A percentile compares a stretch with the other conserved stretches of the same genome.
Evolutionary conservation across 306 rosid species (phyloP).

Genomic region (Dryas alaskensis): DNA sequence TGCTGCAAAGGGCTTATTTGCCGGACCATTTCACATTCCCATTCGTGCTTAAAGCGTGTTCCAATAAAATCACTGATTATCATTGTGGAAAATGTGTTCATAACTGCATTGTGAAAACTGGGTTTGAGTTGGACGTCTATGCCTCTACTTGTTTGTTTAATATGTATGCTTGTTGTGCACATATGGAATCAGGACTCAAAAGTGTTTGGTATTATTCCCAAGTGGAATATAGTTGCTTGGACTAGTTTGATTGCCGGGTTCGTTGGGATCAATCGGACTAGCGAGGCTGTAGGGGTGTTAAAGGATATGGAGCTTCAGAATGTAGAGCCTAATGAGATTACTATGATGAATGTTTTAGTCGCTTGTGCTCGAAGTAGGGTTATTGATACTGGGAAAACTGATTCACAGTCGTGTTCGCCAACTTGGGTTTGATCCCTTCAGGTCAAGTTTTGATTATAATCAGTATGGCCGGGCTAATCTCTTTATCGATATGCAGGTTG

Average conservation of each 20-base stretch:
- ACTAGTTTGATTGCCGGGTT: slow-evolving; percentile 66
- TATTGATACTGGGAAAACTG: slow-evolving; percentile 51
- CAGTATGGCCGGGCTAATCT: slow-evolving; percentile 41
- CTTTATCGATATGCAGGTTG: slow-evolving; percentile 38
- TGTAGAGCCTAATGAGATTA: slow-evolving; percentile 67
- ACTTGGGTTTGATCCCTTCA: slow-evolving; percentile 64
- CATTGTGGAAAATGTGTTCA: slow-evolving; percentile 56
- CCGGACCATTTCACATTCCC: slow-evolving; percentile 78
- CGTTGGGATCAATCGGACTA: slow-evolving; percentile 32
- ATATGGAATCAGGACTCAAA: slow-evolving; percentile 36
- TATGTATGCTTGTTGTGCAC: slow-evolving; percentile 51
- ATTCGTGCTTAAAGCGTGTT: slow-evolving; percentile 64
- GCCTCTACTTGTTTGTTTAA: slow-evolving; percentile 55
- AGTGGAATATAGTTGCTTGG: slow-evolving; percentile 82
- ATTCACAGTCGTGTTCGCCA: slow-evolving; percentile 42
- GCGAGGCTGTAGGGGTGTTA: slow-evolving; percentile 47
- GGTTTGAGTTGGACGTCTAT: slow-evolving; percentile 54
- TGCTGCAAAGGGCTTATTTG: slow-evolving; percentile 50
- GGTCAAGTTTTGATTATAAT: slow-evolving; percentile 26
- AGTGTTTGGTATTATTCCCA: slow-evolving; percentile 62
- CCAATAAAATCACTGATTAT: slow-evolving; percentile 19
- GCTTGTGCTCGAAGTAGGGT: slow-evolving; percentile 70
- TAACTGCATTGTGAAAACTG: slow-evolving; percentile 50
- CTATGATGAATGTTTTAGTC: slow-evolving; percentile 61
- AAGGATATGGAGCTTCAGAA: slow-evolving; percentile 45